Conservation (phyloP, 352 stramenopile genomes). For the Globisporangium heterothallicum region DNA sequence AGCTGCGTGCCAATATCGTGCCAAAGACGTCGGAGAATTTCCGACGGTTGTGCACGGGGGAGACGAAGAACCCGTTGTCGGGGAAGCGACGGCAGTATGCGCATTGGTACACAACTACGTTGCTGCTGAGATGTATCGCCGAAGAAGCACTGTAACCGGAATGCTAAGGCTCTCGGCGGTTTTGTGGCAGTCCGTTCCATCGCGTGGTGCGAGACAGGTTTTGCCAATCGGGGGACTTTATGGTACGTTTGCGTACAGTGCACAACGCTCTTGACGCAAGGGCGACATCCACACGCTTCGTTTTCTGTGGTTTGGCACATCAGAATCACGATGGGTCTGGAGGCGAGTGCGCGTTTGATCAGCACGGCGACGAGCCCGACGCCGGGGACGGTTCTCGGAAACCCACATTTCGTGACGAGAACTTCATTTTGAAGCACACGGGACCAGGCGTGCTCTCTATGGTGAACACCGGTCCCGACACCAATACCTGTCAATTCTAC, state of each 20-base stretch:
- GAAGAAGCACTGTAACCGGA: too few species aligned
- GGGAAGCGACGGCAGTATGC: constrained; percentile 51
- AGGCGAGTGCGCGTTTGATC: constrained; percentile 84
- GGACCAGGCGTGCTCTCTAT: constrained; percentile 89
- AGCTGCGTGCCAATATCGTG: constrained; percentile 92
- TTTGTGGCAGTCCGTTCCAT: constrained; percentile 89
- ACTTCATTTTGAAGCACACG: constrained; percentile 90
- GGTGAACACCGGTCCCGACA: constrained; percentile 93
- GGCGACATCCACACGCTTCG: constrained; percentile 7
- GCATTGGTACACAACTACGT: constrained; percentile 26
- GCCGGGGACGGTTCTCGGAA: constrained; percentile 15
- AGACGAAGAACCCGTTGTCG: constrained; percentile 52
- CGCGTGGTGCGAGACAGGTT: constrained; percentile 90
- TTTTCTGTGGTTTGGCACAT: too few species aligned
- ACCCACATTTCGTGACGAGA: constrained; percentile 89
- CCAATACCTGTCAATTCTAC: constrained; percentile 96
- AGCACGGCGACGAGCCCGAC: constrained; percentile 9
- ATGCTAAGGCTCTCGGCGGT: too few species aligned
- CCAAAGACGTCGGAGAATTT: constrained; percentile 96
- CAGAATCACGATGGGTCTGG: constrained; percentile 77
- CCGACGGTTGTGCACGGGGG: constrained; percentile 92
- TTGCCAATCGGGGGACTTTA: constrained; percentile 90
- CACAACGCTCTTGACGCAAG: neutral
- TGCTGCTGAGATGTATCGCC: too few species aligned
- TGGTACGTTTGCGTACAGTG: constrained; percentile 24